Evolutionary conservation across 176 grass and related monocot species (phyloP).

Genomic region (Oryza officinalis): DNA sequence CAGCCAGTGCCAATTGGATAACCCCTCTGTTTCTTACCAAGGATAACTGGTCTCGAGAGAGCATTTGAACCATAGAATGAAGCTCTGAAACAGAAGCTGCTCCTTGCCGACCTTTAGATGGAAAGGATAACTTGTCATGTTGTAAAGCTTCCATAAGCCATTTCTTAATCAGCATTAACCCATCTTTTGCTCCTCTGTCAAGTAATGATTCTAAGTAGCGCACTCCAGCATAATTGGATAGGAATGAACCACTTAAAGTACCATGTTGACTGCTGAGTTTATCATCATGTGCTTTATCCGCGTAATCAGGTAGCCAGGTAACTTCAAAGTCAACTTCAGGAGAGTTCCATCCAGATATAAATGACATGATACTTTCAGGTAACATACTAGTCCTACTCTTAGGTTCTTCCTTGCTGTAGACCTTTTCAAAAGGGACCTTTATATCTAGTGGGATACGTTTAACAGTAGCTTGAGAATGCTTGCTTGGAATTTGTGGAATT

Average conservation of each 20-base stretch:
- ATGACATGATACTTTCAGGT: conserved; percentile 73
- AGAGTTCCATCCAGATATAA: conserved; percentile 85
- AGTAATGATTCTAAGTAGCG: conserved; percentile 78
- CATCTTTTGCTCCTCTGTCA: conserved; percentile 84
- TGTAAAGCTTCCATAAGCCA: conserved; percentile 91
- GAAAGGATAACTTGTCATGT: conserved; percentile 56
- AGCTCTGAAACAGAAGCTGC: conserved; percentile 66
- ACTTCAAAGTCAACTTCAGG: conserved; percentile 42
- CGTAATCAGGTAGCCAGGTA: conserved; percentile 45
- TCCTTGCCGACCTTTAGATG: conserved; percentile 57
- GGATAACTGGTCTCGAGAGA: conserved; percentile 64
- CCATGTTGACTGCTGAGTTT: conserved; percentile 33
- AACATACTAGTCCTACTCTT: conserved; percentile 37
- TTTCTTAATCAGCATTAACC: conserved; percentile 79
- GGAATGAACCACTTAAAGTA: conserved; percentile 65
- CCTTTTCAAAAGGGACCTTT: conserved; percentile 63
- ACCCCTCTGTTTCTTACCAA: conserved; percentile 71
- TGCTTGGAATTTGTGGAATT: conserved; percentile 47
- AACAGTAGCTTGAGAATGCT: conserved; percentile 44
- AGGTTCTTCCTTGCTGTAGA: conserved; percentile 63
- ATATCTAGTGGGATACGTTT: conserved; percentile 71
- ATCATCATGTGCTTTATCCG: conserved; percentile 44
- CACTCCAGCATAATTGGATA: conserved; percentile 69
- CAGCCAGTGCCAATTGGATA: conserved; percentile 76
- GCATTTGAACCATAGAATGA: conserved; percentile 62